Base-by-base conservation (phyloP, 441 rosid genomes). In the Metrosideros polymorpha region DNA sequence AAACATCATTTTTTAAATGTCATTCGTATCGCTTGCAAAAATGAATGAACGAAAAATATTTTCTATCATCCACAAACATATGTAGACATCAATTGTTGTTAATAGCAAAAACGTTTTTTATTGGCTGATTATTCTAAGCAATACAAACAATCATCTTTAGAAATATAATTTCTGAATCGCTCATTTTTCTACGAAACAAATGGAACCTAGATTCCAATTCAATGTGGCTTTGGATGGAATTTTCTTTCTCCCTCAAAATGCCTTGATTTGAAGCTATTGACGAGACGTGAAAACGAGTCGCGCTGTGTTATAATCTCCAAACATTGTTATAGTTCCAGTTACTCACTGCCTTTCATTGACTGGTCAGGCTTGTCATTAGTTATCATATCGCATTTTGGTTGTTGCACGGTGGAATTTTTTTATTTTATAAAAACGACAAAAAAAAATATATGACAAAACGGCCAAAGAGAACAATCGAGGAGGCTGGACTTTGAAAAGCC, bases 1-100 rank as follows among this genome's bases (percentile, higher is more conserved):
- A 66, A 32, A 9, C 35, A 35, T 22, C n/a, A n/a, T 66, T 35
- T 66, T 0, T 0, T 9, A 35, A 19, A 35, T 10, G 35, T 1
- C 0, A 66, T 6, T 0, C 3, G 1, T 35, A 10, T 19, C 0
- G 0, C n/a, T 66, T 19, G 15, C 4, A 22, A 66, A 35, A 66
- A 22, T 10, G 4, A 3, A 66, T 1, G 4, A 9, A 35, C 4
- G 0, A 19, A 35, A 66, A 6, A 19, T 66, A 35, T 35, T 35
- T 63, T 9, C 6, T n/a, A 19, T 35, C 4, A 0, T 19, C 12
- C 2, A 12, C 0, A 0, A 66, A 35, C 19, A 5, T 66, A 19
- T 19, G 0, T 12, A 19, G 3, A 66, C 2, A 5, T 9, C 6
- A 66, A 22, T 66, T 35, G 1, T 35, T 1, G 3, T 8, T 7